Percentiles rank a stretch among this genome's conserved stretches.
phyloP scores from a whole-genome alignment of 176 grass and related monocot genomes.

The Bonia amplexicaulis region DNA sequence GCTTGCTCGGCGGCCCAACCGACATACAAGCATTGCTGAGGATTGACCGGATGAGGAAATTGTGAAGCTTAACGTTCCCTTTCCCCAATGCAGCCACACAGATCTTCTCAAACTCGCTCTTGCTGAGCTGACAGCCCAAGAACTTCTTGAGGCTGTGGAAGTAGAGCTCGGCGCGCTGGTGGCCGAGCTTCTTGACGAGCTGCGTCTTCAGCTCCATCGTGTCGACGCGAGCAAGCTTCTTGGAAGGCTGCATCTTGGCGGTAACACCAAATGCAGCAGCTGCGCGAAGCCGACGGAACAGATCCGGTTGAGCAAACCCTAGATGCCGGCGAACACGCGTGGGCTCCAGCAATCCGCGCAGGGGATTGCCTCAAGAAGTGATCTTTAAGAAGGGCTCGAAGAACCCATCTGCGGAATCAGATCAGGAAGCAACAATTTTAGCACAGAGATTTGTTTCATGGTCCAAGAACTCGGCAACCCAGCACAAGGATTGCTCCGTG shows the following conservation, averaged over 20 bases:
- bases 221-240: conserved; percentile 44
- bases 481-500: neutral
- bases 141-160: conserved; percentile 47
- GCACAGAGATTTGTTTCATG: neutral
- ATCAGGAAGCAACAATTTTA: conserved; percentile 29
- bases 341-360: neutral
- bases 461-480: neutral
- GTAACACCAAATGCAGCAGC: conserved; percentile 30
- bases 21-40: conserved; percentile 33
- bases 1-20: conserved; percentile 33
- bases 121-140: conserved; percentile 43
- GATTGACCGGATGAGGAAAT: conserved; percentile 56
- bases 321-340: neutral
- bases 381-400: neutral
- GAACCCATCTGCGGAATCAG: conserved; percentile 22
- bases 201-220: conserved; percentile 54
- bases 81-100: conserved; percentile 49
- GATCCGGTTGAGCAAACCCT: conserved; percentile 23
- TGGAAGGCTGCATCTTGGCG: conserved; percentile 39
- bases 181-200: conserved; percentile 47
- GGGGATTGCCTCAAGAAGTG: neutral
- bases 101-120: conserved; percentile 57
- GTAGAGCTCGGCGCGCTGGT: conserved; percentile 47
- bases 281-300: neutral
- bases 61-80: conserved; percentile 67